These are phyloP conservation scores for Ceratocystis harringtonii DNA, from an alignment of 2,329 filamentous ascomycete species.

Conservation along the genomic window DNA sequence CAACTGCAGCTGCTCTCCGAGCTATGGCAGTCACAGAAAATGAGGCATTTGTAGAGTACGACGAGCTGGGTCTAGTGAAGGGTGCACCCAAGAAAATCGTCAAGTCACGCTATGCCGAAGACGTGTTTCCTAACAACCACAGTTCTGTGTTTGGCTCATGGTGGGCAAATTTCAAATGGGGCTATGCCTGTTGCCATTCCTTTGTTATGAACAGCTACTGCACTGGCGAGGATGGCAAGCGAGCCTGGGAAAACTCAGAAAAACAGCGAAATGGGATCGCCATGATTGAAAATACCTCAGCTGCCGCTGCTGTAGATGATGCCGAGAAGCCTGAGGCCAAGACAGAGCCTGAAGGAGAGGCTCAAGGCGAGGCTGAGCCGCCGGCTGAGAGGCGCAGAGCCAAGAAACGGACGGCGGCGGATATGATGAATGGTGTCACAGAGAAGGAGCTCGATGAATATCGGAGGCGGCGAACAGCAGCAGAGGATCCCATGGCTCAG, in stretches of 20 bases:
- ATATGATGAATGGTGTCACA: slow-evolving; percentile 62
- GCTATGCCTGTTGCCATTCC: slow-evolving; percentile 89
- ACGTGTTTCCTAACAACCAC: slow-evolving; percentile 81
- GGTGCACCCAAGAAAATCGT: slow-evolving; percentile 61
- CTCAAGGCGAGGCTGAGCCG: slow-evolving; percentile 23
- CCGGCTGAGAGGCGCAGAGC: slow-evolving; percentile 21
- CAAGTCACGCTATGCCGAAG: slow-evolving; percentile 84
- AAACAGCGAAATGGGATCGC: slow-evolving; percentile 36
- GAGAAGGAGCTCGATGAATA: slow-evolving; percentile 82
- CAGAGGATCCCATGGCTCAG: slow-evolving; percentile 76
- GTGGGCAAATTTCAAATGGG: slow-evolving; percentile 94
- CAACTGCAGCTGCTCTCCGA: slow-evolving; percentile 38
- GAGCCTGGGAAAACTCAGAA: slow-evolving; percentile 65
- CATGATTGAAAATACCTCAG: slow-evolving; percentile 23
- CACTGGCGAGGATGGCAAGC: slow-evolving; percentile 76
- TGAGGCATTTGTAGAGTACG: slow-evolving; percentile 85
- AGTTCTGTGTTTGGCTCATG: slow-evolving; percentile 89
- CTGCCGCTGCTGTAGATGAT: background rate
- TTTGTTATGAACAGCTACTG: slow-evolving; percentile 94
- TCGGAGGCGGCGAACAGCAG: slow-evolving; percentile 55
- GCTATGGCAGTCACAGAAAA: slow-evolving; percentile 60
- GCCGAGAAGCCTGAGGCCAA: slow-evolving; percentile 24
- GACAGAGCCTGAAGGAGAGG: slow-evolving; percentile 21
- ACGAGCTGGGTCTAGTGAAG: slow-evolving; percentile 78
- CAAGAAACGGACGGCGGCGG: slow-evolving; percentile 57